These are phyloP conservation scores for Syncephalastrum contaminatum DNA, from an alignment of 371 early-diverging fungal species.

Conservation along the genomic window DNA sequence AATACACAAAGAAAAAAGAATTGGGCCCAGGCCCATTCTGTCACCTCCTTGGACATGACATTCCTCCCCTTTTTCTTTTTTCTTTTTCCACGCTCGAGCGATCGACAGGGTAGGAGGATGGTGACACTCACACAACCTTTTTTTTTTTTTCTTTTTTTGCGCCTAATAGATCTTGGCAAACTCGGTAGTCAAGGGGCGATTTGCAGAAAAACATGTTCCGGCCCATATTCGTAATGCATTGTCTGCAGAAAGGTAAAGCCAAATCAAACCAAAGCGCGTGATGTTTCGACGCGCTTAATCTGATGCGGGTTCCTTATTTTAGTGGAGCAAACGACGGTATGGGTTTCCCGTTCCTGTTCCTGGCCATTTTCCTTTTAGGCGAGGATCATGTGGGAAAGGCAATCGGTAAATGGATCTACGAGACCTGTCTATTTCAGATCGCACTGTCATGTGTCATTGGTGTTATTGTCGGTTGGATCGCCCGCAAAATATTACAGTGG, in stretches of 20 bases:
- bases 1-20: too few relatives aligned
- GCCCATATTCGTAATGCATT: conserved; percentile 83
- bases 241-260: conserved; percentile 75
- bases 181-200: conserved; percentile 94
- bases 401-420: conserved; percentile 76
- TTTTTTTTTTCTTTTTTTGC: background rate
- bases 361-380: conserved; percentile 72
- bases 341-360: conserved; percentile 87
- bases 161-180: conserved; percentile 77
- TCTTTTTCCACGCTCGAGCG: background rate
- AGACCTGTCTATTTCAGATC: conserved; percentile 80
- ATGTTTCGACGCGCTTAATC: background rate
- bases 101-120: background rate
- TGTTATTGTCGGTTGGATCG: conserved; percentile 71
- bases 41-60: background rate
- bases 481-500: conserved; percentile 70
- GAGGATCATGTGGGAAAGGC: conserved; percentile 62
- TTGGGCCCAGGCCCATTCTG: background rate
- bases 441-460: conserved; percentile 78
- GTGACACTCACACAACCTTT: background rate
- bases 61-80: background rate
- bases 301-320: conserved; percentile 2
- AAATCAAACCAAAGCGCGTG: background rate
- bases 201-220: conserved; percentile 94
- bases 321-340: conserved; percentile 85